phyloP scores from a whole-genome alignment of 441 rosid species.

The Metrosideros polymorpha region DNA sequence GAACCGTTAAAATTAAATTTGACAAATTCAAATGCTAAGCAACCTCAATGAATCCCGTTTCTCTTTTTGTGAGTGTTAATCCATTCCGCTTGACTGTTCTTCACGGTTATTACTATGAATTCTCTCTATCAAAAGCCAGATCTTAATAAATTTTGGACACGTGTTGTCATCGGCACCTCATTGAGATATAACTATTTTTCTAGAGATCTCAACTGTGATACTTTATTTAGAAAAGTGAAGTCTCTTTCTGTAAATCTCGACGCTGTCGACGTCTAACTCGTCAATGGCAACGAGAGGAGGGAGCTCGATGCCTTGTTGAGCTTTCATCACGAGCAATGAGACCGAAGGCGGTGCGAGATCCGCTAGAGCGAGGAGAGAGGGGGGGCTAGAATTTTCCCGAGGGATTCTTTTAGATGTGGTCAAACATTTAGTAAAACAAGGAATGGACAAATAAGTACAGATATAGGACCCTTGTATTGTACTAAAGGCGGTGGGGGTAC shows the following conservation, averaged over 20 bases:
- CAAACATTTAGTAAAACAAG: neutral
- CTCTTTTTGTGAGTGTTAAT: too few species aligned
- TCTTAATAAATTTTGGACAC: too few species aligned
- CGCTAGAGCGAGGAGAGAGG: rapidly evolving
- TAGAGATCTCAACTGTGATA: rapidly evolving
- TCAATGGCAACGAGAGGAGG: neutral
- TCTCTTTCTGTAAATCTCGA: rapidly evolving
- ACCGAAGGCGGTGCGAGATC: rapidly evolving
- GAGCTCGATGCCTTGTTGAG: rapidly evolving
- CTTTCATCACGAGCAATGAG: neutral
- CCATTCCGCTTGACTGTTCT: too few species aligned
- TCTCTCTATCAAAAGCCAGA: too few species aligned
- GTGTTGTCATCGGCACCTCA: too few species aligned
- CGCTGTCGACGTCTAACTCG: rapidly evolving
- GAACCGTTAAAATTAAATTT: too few species aligned
- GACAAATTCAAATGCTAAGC: too few species aligned
- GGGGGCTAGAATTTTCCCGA: neutral
- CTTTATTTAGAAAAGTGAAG: neutral
- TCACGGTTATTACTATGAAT: rapidly evolving
- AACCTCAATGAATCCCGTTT: too few species aligned
- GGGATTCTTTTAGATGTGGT: neutral
- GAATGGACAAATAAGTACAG: neutral
- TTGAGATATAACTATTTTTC: too few species aligned
- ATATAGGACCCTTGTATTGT: neutral
- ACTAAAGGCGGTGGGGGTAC: neutral